Conservation (phyloP, 805 yeast species). For the Kuraishia borneana region DNA sequence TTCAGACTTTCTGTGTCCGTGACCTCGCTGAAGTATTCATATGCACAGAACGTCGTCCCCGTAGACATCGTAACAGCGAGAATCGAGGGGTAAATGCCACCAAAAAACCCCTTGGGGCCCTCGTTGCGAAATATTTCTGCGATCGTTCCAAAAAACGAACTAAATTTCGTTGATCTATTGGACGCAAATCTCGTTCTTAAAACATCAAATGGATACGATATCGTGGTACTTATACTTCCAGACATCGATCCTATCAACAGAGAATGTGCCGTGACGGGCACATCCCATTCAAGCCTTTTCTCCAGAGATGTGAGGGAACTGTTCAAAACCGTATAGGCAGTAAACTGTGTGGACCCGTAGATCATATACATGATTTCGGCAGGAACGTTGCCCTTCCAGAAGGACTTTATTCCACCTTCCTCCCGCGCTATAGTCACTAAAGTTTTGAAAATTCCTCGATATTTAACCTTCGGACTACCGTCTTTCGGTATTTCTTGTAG, state of each 20-base stretch:
- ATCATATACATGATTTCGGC: slow-evolving; percentile 78
- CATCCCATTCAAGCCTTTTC: slow-evolving; percentile 7
- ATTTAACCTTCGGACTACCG: slow-evolving; percentile 11
- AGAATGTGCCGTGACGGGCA: slow-evolving; percentile 30
- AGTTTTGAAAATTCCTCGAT: slow-evolving; percentile 25
- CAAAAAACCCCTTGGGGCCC: slow-evolving; percentile 35
- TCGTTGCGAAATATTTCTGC: slow-evolving; percentile 16
- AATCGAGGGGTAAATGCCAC: slow-evolving; percentile 40
- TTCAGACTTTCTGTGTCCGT: slow-evolving; percentile 6
- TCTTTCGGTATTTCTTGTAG: slow-evolving; percentile 26
- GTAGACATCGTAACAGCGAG: slow-evolving; percentile 58
- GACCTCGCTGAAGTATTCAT: slow-evolving; percentile 37
- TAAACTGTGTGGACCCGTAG: slow-evolving; percentile 81
- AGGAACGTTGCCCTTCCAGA: slow-evolving; percentile 97
- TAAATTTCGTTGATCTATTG: slow-evolving; percentile 25
- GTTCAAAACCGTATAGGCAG: slow-evolving; percentile 53
- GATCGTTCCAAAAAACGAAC: slow-evolving; percentile 24
- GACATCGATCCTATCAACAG: slow-evolving; percentile 62
- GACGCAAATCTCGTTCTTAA: slow-evolving; percentile 80
- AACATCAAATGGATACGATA: slow-evolving; percentile 87
- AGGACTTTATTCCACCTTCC: slow-evolving; percentile 59
- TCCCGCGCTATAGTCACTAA: slow-evolving; percentile 31
- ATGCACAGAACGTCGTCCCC: slow-evolving; percentile 66
- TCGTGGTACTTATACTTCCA: slow-evolving; percentile 61
- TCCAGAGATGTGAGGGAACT: slow-evolving; percentile 23